Conservation (phyloP, 139 green algal genomes). For the Asterochloris sp. region DNA sequence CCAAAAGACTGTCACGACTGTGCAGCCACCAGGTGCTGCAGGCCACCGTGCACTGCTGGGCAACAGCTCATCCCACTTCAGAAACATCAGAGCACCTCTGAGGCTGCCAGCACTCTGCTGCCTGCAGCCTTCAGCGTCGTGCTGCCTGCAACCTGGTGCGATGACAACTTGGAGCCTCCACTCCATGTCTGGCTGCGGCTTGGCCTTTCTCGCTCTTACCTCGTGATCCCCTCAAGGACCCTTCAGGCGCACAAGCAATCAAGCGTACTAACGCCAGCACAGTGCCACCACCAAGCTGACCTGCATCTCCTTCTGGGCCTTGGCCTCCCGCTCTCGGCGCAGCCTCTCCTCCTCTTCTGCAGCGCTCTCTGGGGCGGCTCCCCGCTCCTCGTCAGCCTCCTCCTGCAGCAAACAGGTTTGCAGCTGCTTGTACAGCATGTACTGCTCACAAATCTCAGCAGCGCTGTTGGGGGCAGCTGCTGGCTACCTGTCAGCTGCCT, state of each 20-base stretch:
- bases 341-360: constrained; percentile 64
- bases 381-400: constrained; percentile 9
- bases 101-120: neutral
- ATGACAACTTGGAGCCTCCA: too few species aligned
- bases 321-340: constrained; percentile 43
- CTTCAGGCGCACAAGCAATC: neutral
- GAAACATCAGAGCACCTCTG: too few species aligned
- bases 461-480: too few species aligned
- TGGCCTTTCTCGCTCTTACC: too few species aligned
- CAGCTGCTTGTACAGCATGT: too few species aligned
- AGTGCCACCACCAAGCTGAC: neutral
- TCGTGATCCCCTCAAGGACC: neutral
- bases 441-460: too few species aligned
- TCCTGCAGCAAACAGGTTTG: neutral
- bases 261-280: neutral
- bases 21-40: too few species aligned
- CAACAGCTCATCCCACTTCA: too few species aligned
- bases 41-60: too few species aligned
- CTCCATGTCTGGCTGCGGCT: neutral
- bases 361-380: constrained; percentile 15
- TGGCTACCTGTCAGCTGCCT: too few species aligned
- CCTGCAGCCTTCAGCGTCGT: neutral
- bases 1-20: too few species aligned
- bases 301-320: constrained; percentile 26
- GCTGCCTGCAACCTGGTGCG: neutral